These are phyloP conservation scores for Nothomitra cinnamomea DNA, from an alignment of 2,329 filamentous ascomycete genomes.

Conservation along the genomic window DNA sequence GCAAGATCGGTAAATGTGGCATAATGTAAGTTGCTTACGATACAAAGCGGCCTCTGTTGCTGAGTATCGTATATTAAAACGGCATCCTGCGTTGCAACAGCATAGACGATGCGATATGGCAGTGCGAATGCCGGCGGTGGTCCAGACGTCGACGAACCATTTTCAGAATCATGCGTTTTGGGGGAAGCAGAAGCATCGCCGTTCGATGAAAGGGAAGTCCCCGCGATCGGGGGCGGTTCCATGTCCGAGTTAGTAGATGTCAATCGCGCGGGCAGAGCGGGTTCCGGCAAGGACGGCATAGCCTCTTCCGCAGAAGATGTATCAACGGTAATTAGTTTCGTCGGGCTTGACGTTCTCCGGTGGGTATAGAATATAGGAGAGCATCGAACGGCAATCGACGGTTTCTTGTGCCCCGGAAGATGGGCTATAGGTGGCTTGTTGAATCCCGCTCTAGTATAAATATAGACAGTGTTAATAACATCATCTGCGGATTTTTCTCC, in stretches of 20 bases:
- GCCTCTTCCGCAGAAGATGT: constrained; percentile 76
- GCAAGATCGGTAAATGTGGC: constrained; percentile 93
- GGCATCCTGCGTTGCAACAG: constrained; percentile 90
- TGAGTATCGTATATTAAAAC: constrained; percentile 94
- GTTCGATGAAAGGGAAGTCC: constrained; percentile 32
- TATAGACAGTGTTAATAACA: constrained; percentile 92
- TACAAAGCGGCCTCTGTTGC: constrained; percentile 79
- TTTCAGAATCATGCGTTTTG: constrained; percentile 32
- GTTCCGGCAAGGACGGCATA: constrained; percentile 70
- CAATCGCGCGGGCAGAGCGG: constrained; percentile 38
- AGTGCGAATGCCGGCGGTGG: constrained; percentile 57
- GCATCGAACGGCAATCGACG: constrained; percentile 87
- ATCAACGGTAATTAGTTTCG: constrained; percentile 86
- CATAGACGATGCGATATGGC: constrained; percentile 88
- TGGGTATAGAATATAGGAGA: constrained; percentile 80
- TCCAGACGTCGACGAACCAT: constrained; percentile 33
- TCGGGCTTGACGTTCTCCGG: constrained; percentile 48
- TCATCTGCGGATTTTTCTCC: constrained; percentile 61
- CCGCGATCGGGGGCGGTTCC: constrained; percentile 60
- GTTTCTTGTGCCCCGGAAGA: constrained; percentile 93
- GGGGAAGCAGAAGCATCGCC: constrained; percentile 35
- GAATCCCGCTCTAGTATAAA: constrained; percentile 89
- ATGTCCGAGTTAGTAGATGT: constrained; percentile 51
- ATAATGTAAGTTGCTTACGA: constrained; percentile 94
- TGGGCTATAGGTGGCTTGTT: constrained; percentile 94